A percentile compares a stretch with the other conserved stretches of the same genome.
Conservation (phyloP, 73 alveolate species). For the Paramecium tetraurelia region DNA sequence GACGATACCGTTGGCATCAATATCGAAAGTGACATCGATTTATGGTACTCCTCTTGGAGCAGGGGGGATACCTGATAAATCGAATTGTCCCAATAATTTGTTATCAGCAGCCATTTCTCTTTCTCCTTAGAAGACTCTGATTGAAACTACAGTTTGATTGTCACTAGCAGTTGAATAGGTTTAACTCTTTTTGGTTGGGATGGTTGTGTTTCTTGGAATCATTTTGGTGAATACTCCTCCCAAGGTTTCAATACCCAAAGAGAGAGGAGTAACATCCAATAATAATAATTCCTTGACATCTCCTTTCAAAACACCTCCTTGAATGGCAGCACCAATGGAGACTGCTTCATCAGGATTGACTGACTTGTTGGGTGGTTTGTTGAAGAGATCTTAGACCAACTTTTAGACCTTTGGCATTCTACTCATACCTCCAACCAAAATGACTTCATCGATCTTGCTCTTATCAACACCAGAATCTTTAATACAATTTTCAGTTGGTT, state of each 20-base stretch:
- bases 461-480: conserved; percentile 90
- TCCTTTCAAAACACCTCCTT: conserved; percentile 95
- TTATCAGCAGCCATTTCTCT: conserved; percentile 95
- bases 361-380: conserved; percentile 77
- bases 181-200: conserved; percentile 97
- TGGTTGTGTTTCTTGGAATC: conserved; percentile 94
- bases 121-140: conserved; percentile 97
- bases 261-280: conserved; percentile 97
- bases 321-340: conserved; percentile 98
- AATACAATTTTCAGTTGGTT: conserved; percentile 84
- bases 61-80: conserved; percentile 93
- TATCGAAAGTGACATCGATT: conserved; percentile 96
- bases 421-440: conserved; percentile 98
- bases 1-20: conserved; percentile 98
- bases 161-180: conserved; percentile 95
- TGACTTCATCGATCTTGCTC: conserved; percentile 91
- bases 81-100: conserved; percentile 92
- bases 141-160: conserved; percentile 91
- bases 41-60: conserved; percentile 94
- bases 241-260: conserved; percentile 95
- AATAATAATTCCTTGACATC: conserved; percentile 89
- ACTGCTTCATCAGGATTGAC: conserved; percentile 98
- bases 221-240: conserved; percentile 96
- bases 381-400: conserved; percentile 84
- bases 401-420: conserved; percentile 96